Conservation (phyloP, 2,329 filamentous ascomycete species). For the Fusarium goolgardi region DNA sequence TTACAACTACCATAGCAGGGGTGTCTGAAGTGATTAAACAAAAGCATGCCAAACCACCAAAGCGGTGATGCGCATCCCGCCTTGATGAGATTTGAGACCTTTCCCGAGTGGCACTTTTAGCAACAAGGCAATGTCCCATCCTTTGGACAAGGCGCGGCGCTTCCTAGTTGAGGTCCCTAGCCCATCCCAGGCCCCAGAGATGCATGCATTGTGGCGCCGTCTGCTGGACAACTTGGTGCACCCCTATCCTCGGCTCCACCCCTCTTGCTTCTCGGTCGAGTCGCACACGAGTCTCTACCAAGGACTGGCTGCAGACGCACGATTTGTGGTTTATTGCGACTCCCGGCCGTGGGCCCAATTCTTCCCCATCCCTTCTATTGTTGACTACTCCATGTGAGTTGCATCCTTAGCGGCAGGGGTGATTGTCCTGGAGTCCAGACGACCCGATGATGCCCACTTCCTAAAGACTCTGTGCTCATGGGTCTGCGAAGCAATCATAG, state of each 20-base stretch:
- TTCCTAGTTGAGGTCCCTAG: conserved; percentile 32
- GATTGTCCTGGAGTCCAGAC: conserved; percentile 40
- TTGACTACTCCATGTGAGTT: conserved; percentile 37
- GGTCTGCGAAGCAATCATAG: conserved; percentile 39
- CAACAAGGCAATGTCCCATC: conserved; percentile 45
- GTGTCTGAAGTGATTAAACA: conserved; percentile 25
- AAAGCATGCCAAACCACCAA: conserved; percentile 44
- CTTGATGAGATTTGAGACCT: conserved; percentile 46
- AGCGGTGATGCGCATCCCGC: conserved; percentile 46
- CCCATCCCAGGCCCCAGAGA: conserved; percentile 29
- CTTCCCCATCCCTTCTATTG: conserved; percentile 50
- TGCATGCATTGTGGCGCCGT: conserved; percentile 31
- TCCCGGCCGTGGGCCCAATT: conserved; percentile 43
- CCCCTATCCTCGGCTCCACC: neutral
- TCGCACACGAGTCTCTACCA: conserved; percentile 4
- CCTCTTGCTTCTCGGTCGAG: conserved; percentile 12
- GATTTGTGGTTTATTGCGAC: conserved; percentile 34
- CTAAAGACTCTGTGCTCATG: conserved; percentile 39
- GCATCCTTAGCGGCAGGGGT: conserved; percentile 46
- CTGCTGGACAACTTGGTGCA: conserved; percentile 13
- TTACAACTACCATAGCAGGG: conserved; percentile 26
- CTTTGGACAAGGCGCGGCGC: conserved; percentile 25
- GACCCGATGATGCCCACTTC: conserved; percentile 40
- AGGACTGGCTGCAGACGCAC: conserved; percentile 31
- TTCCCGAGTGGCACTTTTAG: conserved; percentile 45